Evolutionary conservation across 1,284 basidiomycete genomes (phyloP).

Genomic region (Pulveroboletus sp.): DNA sequence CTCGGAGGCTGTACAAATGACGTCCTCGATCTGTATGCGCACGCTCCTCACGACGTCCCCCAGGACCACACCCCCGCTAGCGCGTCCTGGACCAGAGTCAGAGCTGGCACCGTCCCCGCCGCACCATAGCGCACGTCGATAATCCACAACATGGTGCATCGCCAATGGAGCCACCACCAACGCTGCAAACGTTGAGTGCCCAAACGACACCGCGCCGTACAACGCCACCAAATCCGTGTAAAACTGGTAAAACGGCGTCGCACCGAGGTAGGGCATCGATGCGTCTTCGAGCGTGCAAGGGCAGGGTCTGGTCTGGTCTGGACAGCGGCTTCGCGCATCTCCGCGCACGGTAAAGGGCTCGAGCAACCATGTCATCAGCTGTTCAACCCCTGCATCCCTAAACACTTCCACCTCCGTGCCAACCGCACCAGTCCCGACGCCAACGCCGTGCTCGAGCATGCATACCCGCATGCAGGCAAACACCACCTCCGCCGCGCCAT

Average conservation of each 20-base stretch:
- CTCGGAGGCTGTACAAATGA: constrained; percentile 18
- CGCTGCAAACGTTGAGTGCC: constrained; percentile 73
- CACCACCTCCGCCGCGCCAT: constrained; percentile 57
- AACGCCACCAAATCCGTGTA: constrained; percentile 90
- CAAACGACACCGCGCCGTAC: constrained; percentile 90
- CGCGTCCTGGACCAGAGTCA: constrained; percentile 21
- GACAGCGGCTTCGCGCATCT: too few species aligned
- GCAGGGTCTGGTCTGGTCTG: neutral
- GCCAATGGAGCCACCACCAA: constrained; percentile 76
- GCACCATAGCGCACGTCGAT: constrained; percentile 79
- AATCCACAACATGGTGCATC: constrained; percentile 80
- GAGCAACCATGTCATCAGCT: constrained; percentile 61
- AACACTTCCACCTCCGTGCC: constrained; percentile 59
- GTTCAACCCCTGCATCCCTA: constrained; percentile 60
- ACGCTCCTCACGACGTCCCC: constrained; percentile 54
- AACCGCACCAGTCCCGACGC: neutral
- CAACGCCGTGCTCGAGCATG: constrained; percentile 80
- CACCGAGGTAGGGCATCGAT: constrained; percentile 63
- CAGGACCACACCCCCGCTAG: constrained; percentile 11
- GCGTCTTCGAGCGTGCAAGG: constrained; percentile 53
- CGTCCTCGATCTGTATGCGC: constrained; percentile 46
- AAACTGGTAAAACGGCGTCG: constrained; percentile 87
- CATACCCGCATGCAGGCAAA: constrained; percentile 91
- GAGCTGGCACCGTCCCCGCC: constrained; percentile 57
- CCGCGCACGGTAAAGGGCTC: constrained; percentile 49